Evolutionary conservation across 208 protist species (phyloP).

Genomic region (Wallacemonas rigidus): DNA sequence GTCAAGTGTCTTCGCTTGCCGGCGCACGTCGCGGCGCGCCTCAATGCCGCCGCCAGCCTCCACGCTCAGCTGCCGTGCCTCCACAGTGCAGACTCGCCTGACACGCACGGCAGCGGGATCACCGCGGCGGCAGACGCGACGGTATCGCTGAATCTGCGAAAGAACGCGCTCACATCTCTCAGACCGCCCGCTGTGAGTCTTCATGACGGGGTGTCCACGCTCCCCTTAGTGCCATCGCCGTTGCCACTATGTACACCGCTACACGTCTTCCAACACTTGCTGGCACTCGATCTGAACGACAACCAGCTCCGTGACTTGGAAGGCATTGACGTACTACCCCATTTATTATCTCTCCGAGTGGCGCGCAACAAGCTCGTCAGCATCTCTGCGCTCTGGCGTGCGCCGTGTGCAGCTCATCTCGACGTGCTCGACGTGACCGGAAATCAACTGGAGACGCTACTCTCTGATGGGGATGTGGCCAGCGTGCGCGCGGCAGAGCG

Average conservation of each 20-base stretch:
- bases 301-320: constrained; percentile 52
- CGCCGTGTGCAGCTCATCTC: constrained; percentile 32
- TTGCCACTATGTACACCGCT: constrained; percentile 23
- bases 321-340: constrained; percentile 49
- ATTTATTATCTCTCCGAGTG: constrained; percentile 50
- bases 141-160: constrained; percentile 42
- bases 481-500: constrained; percentile 14
- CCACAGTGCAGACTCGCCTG: constrained; percentile 22
- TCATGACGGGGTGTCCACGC: not conserved
- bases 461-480: constrained; percentile 29
- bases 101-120: constrained; percentile 43
- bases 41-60: constrained; percentile 29
- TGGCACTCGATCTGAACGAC: constrained; percentile 59
- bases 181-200: not conserved
- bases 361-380: constrained; percentile 58
- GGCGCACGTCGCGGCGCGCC: constrained; percentile 11
- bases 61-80: constrained; percentile 49
- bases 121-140: constrained; percentile 15
- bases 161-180: constrained; percentile 40
- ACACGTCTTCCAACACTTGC: constrained; percentile 35
- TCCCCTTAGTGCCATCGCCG: not conserved
- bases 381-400: constrained; percentile 52
- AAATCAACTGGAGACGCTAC: constrained; percentile 43
- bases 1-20: not conserved
- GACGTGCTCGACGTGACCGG: constrained; percentile 70